Evolutionary conservation across 441 rosid genomes (phyloP), one percentile per base, ranked within the genome.

Genomic region (Gossypium aridum): DNA sequence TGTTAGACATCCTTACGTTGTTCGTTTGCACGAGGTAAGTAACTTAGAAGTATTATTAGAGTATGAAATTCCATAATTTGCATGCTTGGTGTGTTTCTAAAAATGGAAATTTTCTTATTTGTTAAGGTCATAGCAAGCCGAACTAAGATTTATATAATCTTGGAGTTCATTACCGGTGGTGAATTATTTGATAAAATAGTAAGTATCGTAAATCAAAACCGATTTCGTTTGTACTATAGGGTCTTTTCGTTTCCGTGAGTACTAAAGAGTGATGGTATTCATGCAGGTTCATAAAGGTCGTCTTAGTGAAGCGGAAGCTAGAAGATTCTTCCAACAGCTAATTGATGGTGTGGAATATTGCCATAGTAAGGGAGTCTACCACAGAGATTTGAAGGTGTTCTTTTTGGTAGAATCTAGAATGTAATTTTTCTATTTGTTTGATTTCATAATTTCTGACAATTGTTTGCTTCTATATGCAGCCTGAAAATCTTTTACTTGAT

Each of bases 311-410:
- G 86, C 94, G 49, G 98, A 93, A 81, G 86, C 99, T 71, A 86
- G 97, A 83, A 87, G 79, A 77, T 92, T 88, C 79, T 91, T 92
- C 82, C 98, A 96, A 62, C 98, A 93, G 82, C 98, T 96, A 82
- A 90, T 96, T 77, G 99, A 91, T 80, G 98, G 99, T 17, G 99
- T 93, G 81, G 99, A 92, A 82, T 96, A 86, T 83, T 96, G 98
- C 68, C 99, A 96, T 60, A 87, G 90, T 72, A 93, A 92, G 78
- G 97, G 96, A 10, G 99, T 93, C 54, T 96, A 88, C 82, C 99
- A 93, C 72, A 87, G 99, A 88, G 99, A 96, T 83, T 82, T 96
- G 53, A 96, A 96, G 98, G 99, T 92, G 55, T 25, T 54, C 17
- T 39, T 39, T 62, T 75, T 26, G 43, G 54, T 71, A 20, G 28